A percentile compares a stretch with the other conserved stretches of the same genome.
These are phyloP conservation scores for Crithidia expoeki DNA, from an alignment of 208 protist genomes.

Conservation along the genomic window DNA sequence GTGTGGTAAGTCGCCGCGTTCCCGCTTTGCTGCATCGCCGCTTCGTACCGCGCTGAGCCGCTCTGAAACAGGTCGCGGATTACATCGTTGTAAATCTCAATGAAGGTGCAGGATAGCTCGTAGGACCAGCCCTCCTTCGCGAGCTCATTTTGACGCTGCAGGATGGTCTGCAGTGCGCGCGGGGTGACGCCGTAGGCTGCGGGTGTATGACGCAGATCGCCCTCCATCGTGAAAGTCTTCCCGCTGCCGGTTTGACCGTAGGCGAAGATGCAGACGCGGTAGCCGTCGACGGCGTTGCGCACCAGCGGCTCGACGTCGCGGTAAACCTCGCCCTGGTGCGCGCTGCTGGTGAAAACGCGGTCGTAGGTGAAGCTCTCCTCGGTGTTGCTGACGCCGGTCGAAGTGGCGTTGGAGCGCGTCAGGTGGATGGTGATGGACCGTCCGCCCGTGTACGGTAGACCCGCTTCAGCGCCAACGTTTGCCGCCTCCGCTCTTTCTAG, in stretches of 20 bases:
- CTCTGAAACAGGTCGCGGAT: conserved; percentile 86
- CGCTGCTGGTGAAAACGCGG: conserved; percentile 45
- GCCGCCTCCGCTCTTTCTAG: neutral
- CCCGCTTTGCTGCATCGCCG: conserved; percentile 17
- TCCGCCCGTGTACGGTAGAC: conserved; percentile 2
- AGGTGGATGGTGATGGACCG: conserved; percentile 50
- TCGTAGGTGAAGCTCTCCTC: conserved; percentile 56
- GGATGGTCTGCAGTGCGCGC: conserved; percentile 78
- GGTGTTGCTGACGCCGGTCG: conserved; percentile 48
- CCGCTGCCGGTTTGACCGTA: conserved; percentile 93
- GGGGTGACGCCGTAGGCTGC: conserved; percentile 80
- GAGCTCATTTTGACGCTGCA: conserved; percentile 64
- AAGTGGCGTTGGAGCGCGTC: conserved; percentile 69
- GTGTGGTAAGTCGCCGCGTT: conserved; percentile 58
- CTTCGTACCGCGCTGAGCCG: conserved; percentile 60
- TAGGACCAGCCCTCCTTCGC: conserved; percentile 81
- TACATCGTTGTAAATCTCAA: conserved; percentile 94
- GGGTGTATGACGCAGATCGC: conserved; percentile 31
- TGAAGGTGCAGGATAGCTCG: conserved; percentile 72
- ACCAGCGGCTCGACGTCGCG: conserved; percentile 89
- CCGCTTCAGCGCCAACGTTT: neutral
- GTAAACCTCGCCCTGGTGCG: conserved; percentile 80
- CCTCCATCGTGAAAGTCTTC: conserved; percentile 94
- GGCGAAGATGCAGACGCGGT: conserved; percentile 90
- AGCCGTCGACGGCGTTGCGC: conserved; percentile 91